Evolutionary conservation across 2,329 filamentous ascomycete genomes (phyloP).

Genomic region (Xylogone sp.): DNA sequence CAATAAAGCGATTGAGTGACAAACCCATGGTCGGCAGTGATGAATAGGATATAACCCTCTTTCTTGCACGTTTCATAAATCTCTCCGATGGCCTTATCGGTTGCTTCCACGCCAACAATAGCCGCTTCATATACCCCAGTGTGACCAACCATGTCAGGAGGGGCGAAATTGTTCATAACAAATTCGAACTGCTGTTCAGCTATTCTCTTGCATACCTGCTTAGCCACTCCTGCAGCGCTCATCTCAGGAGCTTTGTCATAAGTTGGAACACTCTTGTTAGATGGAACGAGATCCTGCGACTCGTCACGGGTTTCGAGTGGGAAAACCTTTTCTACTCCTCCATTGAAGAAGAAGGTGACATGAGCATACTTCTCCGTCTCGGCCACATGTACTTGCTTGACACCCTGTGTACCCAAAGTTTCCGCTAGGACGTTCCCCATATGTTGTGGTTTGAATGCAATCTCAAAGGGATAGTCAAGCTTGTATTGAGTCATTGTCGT

Average conservation of each 20-base stretch:
- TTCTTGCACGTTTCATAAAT: slow-evolving; percentile 94
- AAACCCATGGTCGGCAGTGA: slow-evolving; percentile 90
- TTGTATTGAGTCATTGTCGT: slow-evolving; percentile 99
- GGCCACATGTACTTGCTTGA: slow-evolving; percentile 93
- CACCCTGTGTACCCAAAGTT: slow-evolving; percentile 84
- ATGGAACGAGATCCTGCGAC: slow-evolving; percentile 72
- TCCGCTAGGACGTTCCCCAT: slow-evolving; percentile 99
- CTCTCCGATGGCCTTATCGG: slow-evolving; percentile 88
- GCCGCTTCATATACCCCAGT: slow-evolving; percentile 96
- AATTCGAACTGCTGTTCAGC: slow-evolving; percentile 86
- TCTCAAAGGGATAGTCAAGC: slow-evolving; percentile 83
- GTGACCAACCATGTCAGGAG: slow-evolving; percentile 98
- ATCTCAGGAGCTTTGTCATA: slow-evolving; percentile 96
- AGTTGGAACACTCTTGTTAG: slow-evolving; percentile 84
- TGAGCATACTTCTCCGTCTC: slow-evolving; percentile 99
- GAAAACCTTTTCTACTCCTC: slow-evolving; percentile 95
- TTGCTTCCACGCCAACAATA: slow-evolving; percentile 77
- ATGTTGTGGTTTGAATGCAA: slow-evolving; percentile 89
- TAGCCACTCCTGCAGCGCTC: slow-evolving; percentile 85
- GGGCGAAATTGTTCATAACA: slow-evolving; percentile 99
- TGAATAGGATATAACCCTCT: slow-evolving; percentile 87
- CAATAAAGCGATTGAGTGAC: slow-evolving; percentile 19
- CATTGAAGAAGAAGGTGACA: slow-evolving; percentile 99
- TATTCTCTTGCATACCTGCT: slow-evolving; percentile 86
- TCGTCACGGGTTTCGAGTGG: slow-evolving; percentile 88